Base-by-base conservation (phyloP, 2,329 filamentous ascomycete species). In the Mollisiaceae sp. region DNA sequence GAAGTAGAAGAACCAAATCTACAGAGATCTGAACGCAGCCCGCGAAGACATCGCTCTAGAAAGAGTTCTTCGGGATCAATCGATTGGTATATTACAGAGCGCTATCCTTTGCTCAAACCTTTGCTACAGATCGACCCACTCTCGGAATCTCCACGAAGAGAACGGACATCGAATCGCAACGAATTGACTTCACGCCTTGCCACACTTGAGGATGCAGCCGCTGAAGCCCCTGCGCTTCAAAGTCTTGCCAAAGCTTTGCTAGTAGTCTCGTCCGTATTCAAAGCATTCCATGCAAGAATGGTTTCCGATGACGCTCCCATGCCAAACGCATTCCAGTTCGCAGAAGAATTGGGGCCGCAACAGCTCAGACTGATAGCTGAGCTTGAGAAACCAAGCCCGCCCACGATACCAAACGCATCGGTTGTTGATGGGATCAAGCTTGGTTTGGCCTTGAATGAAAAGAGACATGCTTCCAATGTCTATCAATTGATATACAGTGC, bases 371-470 rank as follows among this genome's bases (percentile, higher is more conserved):
- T 52, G 18, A 52, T 52, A 27, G 4, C 27, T 27, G 47, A 52
- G 11, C 47, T 52, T 52, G 47, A 52, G 47, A 52, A 52, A 52
- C 47, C 47, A 18, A 52, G 47, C 47, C 47, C 47, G 27, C 3
- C 2, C 14, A 52, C 47, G 22, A 32, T 27, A 12, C 47, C 20
- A 32, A 52, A 52, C 22, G 11, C 20, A 52, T 5, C 9, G 11
- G 22, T 52, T 2, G 47, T 52, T 27, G 47, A 52, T 52, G 47
- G 47, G 11, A 52, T 52, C 22, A 52, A 52, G 47, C 47, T 52
- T 14, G 47, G 47, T 4, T 27, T 52, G 22, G 47, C 47, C 1
- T 20, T 27, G 20, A 52, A 52, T 18, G 47, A 52, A 32, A 52
- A 52, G 24, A 24, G 47, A 18, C 47, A 52, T 32, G 47, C 47